phyloP scores from a whole-genome alignment of 1,284 basidiomycete genomes.

The Moesziomyces aphidis region DNA sequence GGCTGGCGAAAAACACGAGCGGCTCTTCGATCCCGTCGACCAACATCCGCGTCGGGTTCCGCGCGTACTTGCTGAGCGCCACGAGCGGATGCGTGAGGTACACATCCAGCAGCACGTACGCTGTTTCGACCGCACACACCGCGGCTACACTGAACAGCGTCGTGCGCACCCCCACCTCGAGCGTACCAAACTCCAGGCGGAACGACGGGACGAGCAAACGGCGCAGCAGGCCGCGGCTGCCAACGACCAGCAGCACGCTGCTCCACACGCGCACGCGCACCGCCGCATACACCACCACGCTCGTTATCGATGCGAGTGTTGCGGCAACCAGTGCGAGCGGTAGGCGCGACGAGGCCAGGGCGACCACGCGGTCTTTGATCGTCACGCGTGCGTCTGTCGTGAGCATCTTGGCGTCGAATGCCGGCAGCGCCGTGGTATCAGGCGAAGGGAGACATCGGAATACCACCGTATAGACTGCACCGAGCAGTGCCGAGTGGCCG shows the following conservation, averaged over 20 bases:
- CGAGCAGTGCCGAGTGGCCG: conserved; percentile 20
- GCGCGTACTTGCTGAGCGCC: conserved; percentile 28
- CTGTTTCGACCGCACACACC: conserved; percentile 37
- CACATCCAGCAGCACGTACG: conserved; percentile 52
- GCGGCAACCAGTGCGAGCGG: conserved; percentile 8
- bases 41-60: conserved; percentile 43
- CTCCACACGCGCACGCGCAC: conserved; percentile 50
- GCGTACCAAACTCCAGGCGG: conserved; percentile 39
- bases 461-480: conserved; percentile 24
- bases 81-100: conserved; percentile 56
- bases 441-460: conserved; percentile 23
- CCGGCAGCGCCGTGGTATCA: conserved; percentile 20
- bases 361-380: conserved; percentile 39
- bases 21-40: conserved; percentile 50
- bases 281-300: conserved; percentile 27
- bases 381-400: conserved; percentile 7
- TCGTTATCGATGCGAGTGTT: conserved; percentile 17
- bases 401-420: conserved; percentile 22
- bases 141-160: conserved; percentile 33
- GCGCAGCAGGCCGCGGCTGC: conserved; percentile 38
- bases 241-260: conserved; percentile 39
- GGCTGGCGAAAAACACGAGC: conserved; percentile 50
- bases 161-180: conserved; percentile 23
- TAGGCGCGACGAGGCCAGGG: conserved; percentile 8
- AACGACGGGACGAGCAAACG: conserved; percentile 55